Evolutionary conservation across 495 filamentous ascomycete genomes (phyloP).

Genomic region (Podospora pseudoanserina): DNA sequence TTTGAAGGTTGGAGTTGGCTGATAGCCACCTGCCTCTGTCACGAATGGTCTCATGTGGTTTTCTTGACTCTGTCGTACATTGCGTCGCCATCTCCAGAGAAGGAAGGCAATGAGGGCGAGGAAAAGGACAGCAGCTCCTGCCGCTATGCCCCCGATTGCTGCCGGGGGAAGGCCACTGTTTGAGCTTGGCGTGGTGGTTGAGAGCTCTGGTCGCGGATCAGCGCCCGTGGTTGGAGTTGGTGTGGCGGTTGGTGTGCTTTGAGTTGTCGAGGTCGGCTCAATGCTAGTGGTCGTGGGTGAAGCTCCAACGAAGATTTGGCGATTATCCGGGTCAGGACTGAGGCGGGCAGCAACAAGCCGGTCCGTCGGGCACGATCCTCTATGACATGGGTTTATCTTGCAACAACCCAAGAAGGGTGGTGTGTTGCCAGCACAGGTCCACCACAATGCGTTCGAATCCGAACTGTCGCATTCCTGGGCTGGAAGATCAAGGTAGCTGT

Average conservation of each 20-base stretch:
- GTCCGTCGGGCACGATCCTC: conserved; percentile 22
- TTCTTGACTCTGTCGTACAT: conserved; percentile 12
- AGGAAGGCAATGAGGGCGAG: conserved; percentile 6
- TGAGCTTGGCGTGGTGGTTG: not conserved
- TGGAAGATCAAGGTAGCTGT: conserved; percentile 21
- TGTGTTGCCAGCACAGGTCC: conserved; percentile 25
- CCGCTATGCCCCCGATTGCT: conserved; percentile 21
- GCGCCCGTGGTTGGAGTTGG: not conserved
- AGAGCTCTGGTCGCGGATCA: not conserved
- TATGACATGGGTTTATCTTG: conserved; percentile 26
- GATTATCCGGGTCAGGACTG: not conserved
- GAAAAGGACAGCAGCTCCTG: conserved; percentile 1
- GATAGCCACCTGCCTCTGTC: not conserved
- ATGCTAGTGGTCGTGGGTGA: not conserved
- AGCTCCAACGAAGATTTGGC: conserved; percentile 3
- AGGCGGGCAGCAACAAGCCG: conserved; percentile 28
- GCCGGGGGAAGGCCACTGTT: conserved; percentile 9
- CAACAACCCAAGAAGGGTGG: conserved; percentile 40
- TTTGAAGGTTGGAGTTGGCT: not conserved
- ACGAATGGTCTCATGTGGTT: not conserved
- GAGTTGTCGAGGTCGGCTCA: not conserved
- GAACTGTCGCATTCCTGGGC: conserved; percentile 20
- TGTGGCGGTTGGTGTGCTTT: not conserved
- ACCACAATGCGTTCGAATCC: conserved; percentile 25
- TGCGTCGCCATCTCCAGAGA: conserved; percentile 15